Base-by-base conservation (phyloP, 1,139 yeast species). In the Lodderomyces theae region DNA sequence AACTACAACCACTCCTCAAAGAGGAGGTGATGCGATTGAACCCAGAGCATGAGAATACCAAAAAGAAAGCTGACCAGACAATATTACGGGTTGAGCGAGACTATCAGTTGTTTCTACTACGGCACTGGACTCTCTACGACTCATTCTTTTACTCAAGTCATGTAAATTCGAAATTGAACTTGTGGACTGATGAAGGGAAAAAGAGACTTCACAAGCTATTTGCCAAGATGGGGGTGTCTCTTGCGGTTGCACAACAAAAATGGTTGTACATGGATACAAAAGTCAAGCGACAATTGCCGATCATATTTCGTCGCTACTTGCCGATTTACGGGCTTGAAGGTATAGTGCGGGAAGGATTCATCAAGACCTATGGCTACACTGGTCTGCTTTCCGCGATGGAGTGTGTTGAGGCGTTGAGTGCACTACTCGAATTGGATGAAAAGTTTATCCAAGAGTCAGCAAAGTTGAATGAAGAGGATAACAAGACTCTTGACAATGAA, bases 161-260 rank as follows among this genome's bases (percentile, higher is more conserved):
- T 56, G 89, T 92, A 33, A 88, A 90, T 52, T 85, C 97, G 17
- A 87, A 89, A 57, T 69, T 92, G 45, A 82, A 82, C 45, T 66
- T 92, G 34, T 94, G 96, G 92, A 85, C 94, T 17, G 96, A 87
- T 54, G 94, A 86, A 43, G 98, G 98, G 3, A 79, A 83, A 51
- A 88, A 87, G 58, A 77, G 82, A 51, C 67, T 94, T 38, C 95
- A 90, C 58, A 89, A 89, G 53, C 73, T 94, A 75, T 86, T 94
- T 65, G 98, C 98, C 2, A 80, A 86, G 51, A 92, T 94, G 97
- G 98, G 98, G 6, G 85, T 94, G 5, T 84, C 97, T 0, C 66
- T 94, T 38, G 86, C 82, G 3, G 84, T 86, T 18, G 95, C 97
- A 1, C 86, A 84, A 53, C 97, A 94, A 61, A 82, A 83, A 47